Conservation (phyloP, 2,329 filamentous ascomycete species). For the Alternaria viburni region DNA sequence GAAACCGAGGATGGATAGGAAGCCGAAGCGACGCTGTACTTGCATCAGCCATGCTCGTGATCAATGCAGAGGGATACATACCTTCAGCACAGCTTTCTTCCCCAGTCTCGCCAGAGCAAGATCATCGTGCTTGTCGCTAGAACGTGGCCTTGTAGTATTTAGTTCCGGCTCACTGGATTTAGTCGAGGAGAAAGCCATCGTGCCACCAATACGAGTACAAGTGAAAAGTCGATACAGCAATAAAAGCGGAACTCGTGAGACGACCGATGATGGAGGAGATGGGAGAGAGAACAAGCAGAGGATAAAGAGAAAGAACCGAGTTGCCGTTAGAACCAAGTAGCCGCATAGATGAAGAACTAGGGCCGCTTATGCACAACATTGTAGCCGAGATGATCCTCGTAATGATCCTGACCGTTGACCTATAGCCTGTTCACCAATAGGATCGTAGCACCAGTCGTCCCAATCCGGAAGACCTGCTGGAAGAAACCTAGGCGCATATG, state of each 20-base stretch:
- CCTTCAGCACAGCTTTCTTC: slow-evolving; percentile 34
- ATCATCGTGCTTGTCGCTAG: slow-evolving; percentile 22
- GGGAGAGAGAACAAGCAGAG: background rate
- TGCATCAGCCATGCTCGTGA: background rate
- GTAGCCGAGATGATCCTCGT: slow-evolving; percentile 6
- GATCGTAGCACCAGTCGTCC: slow-evolving; percentile 1
- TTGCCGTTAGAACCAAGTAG: slow-evolving; percentile 3
- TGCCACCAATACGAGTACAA: background rate
- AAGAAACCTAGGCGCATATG: slow-evolving; percentile 12
- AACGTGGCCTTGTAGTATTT: slow-evolving; percentile 4
- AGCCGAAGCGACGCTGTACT: slow-evolving; percentile 33
- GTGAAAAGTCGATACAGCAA: background rate
- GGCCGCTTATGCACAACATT: background rate
- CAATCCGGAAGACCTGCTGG: slow-evolving; percentile 18
- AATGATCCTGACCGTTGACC: background rate
- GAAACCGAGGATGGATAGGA: slow-evolving; percentile 34
- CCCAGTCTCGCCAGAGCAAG: slow-evolving; percentile 27
- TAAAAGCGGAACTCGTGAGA: background rate
- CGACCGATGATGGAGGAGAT: background rate
- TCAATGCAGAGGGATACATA: background rate
- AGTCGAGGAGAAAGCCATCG: slow-evolving; percentile 13
- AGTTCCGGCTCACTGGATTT: slow-evolving; percentile 24
- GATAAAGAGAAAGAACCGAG: background rate
- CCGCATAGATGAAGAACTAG: slow-evolving; percentile 2
- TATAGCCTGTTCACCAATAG: slow-evolving; percentile 8